phyloP scores from a whole-genome alignment of 139 green algal genomes.

The Closterium sp. region DNA sequence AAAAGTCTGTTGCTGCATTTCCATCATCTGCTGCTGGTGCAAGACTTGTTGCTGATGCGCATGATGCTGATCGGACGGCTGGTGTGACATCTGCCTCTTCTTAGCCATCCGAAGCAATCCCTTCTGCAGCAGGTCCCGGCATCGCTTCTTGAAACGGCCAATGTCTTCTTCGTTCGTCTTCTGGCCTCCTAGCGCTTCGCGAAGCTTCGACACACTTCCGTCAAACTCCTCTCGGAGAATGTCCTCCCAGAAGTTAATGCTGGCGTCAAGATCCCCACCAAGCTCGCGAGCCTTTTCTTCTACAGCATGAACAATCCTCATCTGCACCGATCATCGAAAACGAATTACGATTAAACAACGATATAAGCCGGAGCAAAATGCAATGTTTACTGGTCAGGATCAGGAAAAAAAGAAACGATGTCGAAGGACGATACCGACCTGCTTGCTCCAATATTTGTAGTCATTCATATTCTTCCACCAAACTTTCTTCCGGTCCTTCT shows the following conservation, averaged over 20 bases:
- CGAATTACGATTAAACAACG: background rate
- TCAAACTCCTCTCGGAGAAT: conserved; percentile 7
- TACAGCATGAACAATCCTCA: conserved; percentile 11
- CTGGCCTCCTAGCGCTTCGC: conserved; percentile 6
- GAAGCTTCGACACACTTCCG: conserved; percentile 14
- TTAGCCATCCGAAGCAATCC: background rate
- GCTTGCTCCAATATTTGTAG: conserved; percentile 30
- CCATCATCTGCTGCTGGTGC: background rate
- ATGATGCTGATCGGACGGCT: background rate
- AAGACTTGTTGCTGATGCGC: background rate
- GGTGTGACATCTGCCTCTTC: background rate
- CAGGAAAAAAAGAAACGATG: background rate
- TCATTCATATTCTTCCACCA: conserved; percentile 18
- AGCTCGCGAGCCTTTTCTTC: conserved; percentile 9
- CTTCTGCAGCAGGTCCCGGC: conserved; percentile 7
- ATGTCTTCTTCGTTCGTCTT: conserved; percentile 4
- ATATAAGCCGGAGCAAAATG: no score
- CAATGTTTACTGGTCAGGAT: background rate
- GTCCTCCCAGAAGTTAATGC: conserved; percentile 17
- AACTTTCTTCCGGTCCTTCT: conserved; percentile 11
- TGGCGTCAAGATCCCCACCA: conserved; percentile 5
- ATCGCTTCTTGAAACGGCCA: background rate
- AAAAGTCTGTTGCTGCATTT: background rate
- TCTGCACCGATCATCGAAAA: conserved; percentile 13
- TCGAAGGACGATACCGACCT: background rate